Conservation (phyloP, 2,329 filamentous ascomycete genomes). For the Aspergillus alliaceus region DNA sequence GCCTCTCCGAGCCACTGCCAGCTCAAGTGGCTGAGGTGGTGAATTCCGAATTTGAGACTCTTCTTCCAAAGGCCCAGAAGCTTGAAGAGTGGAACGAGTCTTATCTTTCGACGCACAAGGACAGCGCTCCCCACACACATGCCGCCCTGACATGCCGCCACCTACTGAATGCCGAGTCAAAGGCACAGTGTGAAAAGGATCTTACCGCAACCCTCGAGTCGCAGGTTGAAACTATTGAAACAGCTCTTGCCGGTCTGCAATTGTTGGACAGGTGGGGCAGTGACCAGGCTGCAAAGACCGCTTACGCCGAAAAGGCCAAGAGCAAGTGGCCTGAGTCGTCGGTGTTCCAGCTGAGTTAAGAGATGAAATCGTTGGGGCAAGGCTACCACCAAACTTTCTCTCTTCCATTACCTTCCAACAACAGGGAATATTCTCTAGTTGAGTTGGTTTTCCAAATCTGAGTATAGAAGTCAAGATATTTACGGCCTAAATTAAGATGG, state of each 20-base stretch:
- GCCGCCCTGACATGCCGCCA: constrained; percentile 62
- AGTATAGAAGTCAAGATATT: neutral
- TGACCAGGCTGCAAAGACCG: constrained; percentile 48
- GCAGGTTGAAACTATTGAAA: constrained; percentile 52
- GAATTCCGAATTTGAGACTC: constrained; percentile 64
- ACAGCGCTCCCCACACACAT: constrained; percentile 63
- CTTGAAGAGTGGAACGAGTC: constrained; percentile 66
- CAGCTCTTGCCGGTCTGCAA: constrained; percentile 57
- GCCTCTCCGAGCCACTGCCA: constrained; percentile 60
- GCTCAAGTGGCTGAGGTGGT: constrained; percentile 68
- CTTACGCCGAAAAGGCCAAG: constrained; percentile 46
- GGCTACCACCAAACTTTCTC: neutral
- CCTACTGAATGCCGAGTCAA: constrained; percentile 58
- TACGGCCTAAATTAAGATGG: neutral
- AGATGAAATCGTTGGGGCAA: neutral
- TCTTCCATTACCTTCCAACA: neutral
- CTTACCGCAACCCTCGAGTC: constrained; percentile 60
- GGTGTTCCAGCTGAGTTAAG: constrained; percentile 32
- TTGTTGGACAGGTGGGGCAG: constrained; percentile 55
- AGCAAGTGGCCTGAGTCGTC: constrained; percentile 44
- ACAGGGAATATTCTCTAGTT: neutral
- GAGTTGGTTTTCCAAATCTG: neutral
- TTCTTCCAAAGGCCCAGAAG: constrained; percentile 57
- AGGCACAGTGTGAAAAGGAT: constrained; percentile 60
- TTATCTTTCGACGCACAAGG: constrained; percentile 63